phyloP scores from a whole-genome alignment of 805 yeast species.

The Barnettozyma siamensis region DNA sequence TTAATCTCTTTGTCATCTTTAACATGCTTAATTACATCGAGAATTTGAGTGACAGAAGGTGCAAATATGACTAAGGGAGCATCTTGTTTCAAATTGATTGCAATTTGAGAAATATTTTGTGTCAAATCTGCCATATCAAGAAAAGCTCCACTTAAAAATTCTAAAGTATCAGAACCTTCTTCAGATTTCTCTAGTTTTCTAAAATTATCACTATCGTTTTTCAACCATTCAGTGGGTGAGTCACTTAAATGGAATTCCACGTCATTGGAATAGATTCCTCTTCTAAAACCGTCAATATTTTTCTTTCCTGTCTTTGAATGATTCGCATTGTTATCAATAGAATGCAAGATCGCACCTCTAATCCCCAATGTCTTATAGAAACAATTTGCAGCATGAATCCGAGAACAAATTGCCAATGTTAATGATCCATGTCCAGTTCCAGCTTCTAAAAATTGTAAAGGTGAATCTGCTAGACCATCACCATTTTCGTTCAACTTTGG shows the following conservation, averaged over 20 bases:
- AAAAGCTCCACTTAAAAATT: slow-evolving; percentile 38
- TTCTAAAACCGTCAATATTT: slow-evolving; percentile 33
- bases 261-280: slow-evolving; percentile 39
- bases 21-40: slow-evolving; percentile 33
- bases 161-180: slow-evolving; percentile 22
- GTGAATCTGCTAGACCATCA: slow-evolving; percentile 17
- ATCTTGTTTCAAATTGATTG: slow-evolving; percentile 33
- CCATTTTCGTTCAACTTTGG: slow-evolving; percentile 23
- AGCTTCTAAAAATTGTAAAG: slow-evolving; percentile 42
- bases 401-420: slow-evolving; percentile 36
- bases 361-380: slow-evolving; percentile 23
- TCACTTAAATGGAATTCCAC: slow-evolving; percentile 39
- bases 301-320: slow-evolving; percentile 39
- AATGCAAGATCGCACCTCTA: slow-evolving; percentile 42
- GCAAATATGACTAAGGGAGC: slow-evolving; percentile 40
- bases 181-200: slow-evolving; percentile 13
- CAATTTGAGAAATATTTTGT: slow-evolving; percentile 28
- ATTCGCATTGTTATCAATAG: slow-evolving; percentile 34
- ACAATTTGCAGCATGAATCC: slow-evolving; percentile 40
- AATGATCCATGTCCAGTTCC: slow-evolving; percentile 54
- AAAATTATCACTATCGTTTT: slow-evolving; percentile 23
- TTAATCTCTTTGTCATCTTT: slow-evolving; percentile 26
- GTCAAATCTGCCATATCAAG: slow-evolving; percentile 43
- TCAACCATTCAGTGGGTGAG: slow-evolving; percentile 38
- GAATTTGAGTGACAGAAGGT: slow-evolving; percentile 44